Evolutionary conservation across 1,139 yeast genomes (phyloP).

Genomic region (Taphrina communis): DNA sequence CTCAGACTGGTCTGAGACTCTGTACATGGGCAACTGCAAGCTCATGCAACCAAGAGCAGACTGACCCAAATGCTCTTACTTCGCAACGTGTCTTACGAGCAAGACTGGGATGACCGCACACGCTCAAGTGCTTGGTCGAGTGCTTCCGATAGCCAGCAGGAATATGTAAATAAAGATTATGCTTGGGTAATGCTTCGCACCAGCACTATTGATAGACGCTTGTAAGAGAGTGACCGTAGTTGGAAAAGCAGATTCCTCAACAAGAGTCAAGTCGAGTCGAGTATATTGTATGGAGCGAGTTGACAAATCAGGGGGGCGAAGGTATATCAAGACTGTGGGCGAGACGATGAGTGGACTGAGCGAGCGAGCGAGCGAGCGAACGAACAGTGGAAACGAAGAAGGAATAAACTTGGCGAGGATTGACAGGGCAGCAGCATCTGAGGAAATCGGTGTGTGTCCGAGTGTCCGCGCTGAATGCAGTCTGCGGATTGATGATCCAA

Average conservation of each 20-base stretch:
- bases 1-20: not conserved
- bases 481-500: slow-evolving; percentile 4
- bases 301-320: not conserved
- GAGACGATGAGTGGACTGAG: not conserved
- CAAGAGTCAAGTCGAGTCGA: not conserved
- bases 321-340: not conserved
- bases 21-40: not conserved
- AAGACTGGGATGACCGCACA: too few species aligned
- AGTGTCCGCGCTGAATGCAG: slow-evolving; percentile 2
- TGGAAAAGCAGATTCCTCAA: not conserved
- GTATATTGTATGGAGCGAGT: not conserved
- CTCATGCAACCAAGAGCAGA: not conserved
- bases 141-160: not conserved
- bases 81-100: too few species aligned
- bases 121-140: too few species aligned
- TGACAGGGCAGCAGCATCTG: not conserved
- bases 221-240: slow-evolving; percentile 2
- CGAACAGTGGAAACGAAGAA: not conserved
- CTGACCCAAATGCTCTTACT: too few species aligned
- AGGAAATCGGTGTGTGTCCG: not conserved
- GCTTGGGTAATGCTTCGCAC: not conserved
- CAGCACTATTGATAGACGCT: not conserved
- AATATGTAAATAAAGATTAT: not conserved
- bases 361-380: not conserved
- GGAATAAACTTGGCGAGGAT: slow-evolving; percentile 2